These are phyloP conservation scores for Chalaropsis ovoidea DNA, from an alignment of 2,329 filamentous ascomycete species.

Conservation along the genomic window DNA sequence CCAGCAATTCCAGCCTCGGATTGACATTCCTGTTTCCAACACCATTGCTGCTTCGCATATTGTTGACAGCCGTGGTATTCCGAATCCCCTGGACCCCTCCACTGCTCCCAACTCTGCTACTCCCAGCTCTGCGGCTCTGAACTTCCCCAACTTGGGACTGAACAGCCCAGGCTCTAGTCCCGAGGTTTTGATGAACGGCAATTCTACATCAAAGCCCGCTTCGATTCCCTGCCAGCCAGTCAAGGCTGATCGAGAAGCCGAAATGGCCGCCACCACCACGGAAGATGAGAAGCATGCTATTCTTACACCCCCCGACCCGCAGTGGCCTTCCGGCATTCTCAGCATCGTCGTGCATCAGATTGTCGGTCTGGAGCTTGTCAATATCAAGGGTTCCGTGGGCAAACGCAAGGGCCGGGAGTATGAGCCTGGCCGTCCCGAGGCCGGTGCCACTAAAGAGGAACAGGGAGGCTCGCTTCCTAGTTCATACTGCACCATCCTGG, in stretches of 20 bases:
- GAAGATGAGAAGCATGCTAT: constrained; percentile 70
- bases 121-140: neutral
- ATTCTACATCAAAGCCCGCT: neutral
- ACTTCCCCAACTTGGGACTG: neutral
- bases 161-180: neutral
- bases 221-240: neutral
- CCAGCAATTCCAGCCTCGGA: neutral
- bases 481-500: constrained; percentile 83
- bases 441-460: constrained; percentile 80
- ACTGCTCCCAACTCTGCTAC: constrained; percentile 4
- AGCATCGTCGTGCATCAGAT: constrained; percentile 87
- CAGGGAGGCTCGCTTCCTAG: constrained; percentile 69
- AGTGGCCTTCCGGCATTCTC: constrained; percentile 87
- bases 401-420: constrained; percentile 77
- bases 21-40: constrained; percentile 19
- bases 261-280: constrained; percentile 18
- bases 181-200: neutral
- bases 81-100: neutral
- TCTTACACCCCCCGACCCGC: constrained; percentile 85
- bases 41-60: constrained; percentile 22
- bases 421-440: constrained; percentile 70
- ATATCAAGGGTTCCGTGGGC: constrained; percentile 74
- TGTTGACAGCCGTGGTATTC: constrained; percentile 14
- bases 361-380: constrained; percentile 84
- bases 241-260: constrained; percentile 55